Conservation (phyloP, 2,329 filamentous ascomycete genomes). For the Peltaster fructicola region DNA sequence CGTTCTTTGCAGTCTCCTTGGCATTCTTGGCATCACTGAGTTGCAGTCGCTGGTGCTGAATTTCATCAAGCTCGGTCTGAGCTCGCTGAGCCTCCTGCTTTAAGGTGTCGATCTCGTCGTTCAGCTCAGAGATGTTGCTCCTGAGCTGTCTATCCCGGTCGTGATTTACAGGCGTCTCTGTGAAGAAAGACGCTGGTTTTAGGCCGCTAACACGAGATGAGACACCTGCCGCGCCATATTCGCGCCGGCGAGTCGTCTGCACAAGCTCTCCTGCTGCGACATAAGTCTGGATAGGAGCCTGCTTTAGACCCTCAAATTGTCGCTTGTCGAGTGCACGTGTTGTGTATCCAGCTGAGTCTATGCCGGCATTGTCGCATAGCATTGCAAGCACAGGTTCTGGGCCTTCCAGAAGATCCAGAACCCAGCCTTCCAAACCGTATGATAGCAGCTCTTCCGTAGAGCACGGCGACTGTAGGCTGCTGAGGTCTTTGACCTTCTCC, state of each 20-base stretch:
- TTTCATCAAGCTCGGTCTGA: slow-evolving; percentile 23
- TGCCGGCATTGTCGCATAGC: slow-evolving; percentile 56
- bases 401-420: slow-evolving; percentile 61
- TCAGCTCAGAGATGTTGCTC: slow-evolving; percentile 28
- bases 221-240: slow-evolving; percentile 60
- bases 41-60: slow-evolving; percentile 9
- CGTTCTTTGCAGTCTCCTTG: slow-evolving; percentile 45
- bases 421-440: slow-evolving; percentile 62
- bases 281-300: slow-evolving; percentile 45
- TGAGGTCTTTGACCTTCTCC: slow-evolving; percentile 34
- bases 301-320: slow-evolving; percentile 46
- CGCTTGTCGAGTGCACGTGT: slow-evolving; percentile 44
- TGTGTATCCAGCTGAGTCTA: slow-evolving; percentile 53
- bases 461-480: slow-evolving; percentile 38
- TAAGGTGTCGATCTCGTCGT: slow-evolving; percentile 21
- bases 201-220: slow-evolving; percentile 51
- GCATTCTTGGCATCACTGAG: slow-evolving; percentile 17
- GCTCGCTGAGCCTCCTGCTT: slow-evolving; percentile 14
- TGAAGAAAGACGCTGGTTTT: slow-evolving; percentile 50
- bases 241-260: slow-evolving; percentile 49
- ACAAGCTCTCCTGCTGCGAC: slow-evolving; percentile 49
- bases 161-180: slow-evolving; percentile 54
- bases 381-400: slow-evolving; percentile 73
- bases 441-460: slow-evolving; percentile 34
- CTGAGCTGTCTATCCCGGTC: slow-evolving; percentile 45